These are phyloP conservation scores for Aspergillus sp. DNA, from an alignment of 2,329 filamentous ascomycete genomes.

Conservation along the genomic window DNA sequence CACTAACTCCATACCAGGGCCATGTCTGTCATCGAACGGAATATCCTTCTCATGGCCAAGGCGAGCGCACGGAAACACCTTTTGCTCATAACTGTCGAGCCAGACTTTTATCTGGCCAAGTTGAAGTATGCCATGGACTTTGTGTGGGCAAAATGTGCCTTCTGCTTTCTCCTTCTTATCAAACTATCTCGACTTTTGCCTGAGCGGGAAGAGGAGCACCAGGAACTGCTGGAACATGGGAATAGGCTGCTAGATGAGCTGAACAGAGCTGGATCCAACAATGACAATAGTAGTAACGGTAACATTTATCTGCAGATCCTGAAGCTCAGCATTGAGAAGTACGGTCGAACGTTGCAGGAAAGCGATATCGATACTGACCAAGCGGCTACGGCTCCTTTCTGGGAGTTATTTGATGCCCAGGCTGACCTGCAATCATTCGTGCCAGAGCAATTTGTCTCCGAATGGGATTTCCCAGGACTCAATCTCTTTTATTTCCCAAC, in stretches of 20 bases:
- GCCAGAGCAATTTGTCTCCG: conserved; percentile 53
- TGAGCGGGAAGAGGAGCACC: conserved; percentile 34
- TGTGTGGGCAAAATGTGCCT: conserved; percentile 56
- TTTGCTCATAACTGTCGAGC: conserved; percentile 43
- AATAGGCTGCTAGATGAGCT: conserved; percentile 42
- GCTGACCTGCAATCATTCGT: conserved; percentile 50
- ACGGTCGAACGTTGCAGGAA: conserved; percentile 41
- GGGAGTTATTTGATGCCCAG: conserved; percentile 35
- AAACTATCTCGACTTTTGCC: conserved; percentile 49
- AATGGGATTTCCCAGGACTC: conserved; percentile 54
- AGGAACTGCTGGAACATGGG: conserved; percentile 40
- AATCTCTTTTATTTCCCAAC: conserved; percentile 48
- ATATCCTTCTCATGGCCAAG: conserved; percentile 48
- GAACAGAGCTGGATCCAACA: conserved; percentile 24
- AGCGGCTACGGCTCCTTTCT: conserved; percentile 22
- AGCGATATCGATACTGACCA: conserved; percentile 17
- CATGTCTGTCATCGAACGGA: conserved; percentile 46
- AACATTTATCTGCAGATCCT: conserved; percentile 49
- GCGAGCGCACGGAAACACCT: conserved; percentile 49
- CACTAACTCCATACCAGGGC: conserved; percentile 18
- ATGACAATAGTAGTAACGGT: conserved; percentile 35
- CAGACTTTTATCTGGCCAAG: conserved; percentile 45
- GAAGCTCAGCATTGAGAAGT: conserved; percentile 48
- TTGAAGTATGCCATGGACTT: conserved; percentile 54
- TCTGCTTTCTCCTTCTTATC: conserved; percentile 52